These are phyloP conservation scores for Tremella yokohamensis DNA, from an alignment of 768 basidiomycete species.

Conservation along the genomic window DNA sequence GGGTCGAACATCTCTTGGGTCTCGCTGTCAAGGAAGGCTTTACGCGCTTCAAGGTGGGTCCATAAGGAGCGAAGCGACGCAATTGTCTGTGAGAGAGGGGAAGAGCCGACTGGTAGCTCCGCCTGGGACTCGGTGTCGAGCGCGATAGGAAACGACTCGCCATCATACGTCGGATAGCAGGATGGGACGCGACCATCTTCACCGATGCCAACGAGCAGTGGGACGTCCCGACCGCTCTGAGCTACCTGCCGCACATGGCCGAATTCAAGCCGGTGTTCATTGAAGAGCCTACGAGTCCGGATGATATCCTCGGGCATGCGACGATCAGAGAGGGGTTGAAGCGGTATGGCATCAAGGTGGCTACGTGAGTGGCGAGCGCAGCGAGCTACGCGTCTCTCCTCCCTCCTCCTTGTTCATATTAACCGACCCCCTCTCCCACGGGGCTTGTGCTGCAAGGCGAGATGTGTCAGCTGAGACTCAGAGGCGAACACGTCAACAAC, in stretches of 20 bases:
- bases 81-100: too few species aligned
- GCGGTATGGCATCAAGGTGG: slow-evolving; percentile 74
- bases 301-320: slow-evolving; percentile 67
- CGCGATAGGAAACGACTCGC: not conserved
- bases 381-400: too few species aligned
- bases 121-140: slow-evolving; percentile 2
- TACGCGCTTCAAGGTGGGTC: not conserved
- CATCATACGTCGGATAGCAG: not conserved
- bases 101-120: not conserved
- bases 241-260: slow-evolving; percentile 81
- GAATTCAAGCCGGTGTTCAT: slow-evolving; percentile 58
- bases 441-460: too few species aligned
- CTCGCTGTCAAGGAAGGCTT: not conserved
- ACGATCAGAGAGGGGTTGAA: slow-evolving; percentile 62
- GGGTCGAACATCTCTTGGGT: slow-evolving; percentile 59
- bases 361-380: slow-evolving; percentile 59
- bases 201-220: slow-evolving; percentile 65
- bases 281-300: slow-evolving; percentile 83
- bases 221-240: slow-evolving; percentile 60
- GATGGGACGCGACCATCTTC: not conserved
- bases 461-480: slow-evolving; percentile 54
- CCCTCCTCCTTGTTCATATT: too few species aligned
- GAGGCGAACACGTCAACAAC: slow-evolving; percentile 73
- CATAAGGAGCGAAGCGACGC: too few species aligned
- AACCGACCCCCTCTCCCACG: too few species aligned